Evolutionary conservation across 1,284 basidiomycete species (phyloP), one percentile per base, ranked within the genome.

Genomic region (Volvariella surrecta): DNA sequence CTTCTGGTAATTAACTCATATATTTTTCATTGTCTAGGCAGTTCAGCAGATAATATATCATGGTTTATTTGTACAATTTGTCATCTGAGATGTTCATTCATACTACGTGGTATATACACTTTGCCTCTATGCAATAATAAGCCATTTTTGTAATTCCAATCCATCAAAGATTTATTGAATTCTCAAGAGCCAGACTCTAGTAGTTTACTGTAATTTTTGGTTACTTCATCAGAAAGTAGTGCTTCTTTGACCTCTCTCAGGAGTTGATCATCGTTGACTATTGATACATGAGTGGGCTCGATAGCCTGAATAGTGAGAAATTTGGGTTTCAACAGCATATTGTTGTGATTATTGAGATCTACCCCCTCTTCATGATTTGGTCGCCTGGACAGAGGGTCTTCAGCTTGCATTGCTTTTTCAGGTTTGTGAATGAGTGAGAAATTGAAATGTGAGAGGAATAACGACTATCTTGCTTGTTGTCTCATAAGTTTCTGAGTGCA

Each of bases 371-470:
- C 48, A 51, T 66, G 62, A 39, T 70, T 67, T 11, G 55, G 42
- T 19, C 60, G 37, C n/a, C 60, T 38, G 0, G 67, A 72, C 1
- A 77, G 54, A 0, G 63, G 53, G 47, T 76, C 68, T 0, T 67
- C 50, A 21, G 60, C 57, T 0, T 45, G 46, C 32, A 61, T 63
- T 3, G 47, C 22, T 9, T 50, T 51, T 0, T 72, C 69, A 0
- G 69, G 64, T 3, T 56, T 51, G 45, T 73, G 68, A 0, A 53
- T 37, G 1, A 76, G 54, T 0, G 40, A 44, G 47, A 67, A 68
- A 34, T 68, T 45, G 48, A 59, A 72, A 3, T 60, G 34, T 0
- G 58, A 39, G 0, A 76, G 50, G 15, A 55, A 41, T 0, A 60
- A 43, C 0, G 51, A 50, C 73, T 69, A 77, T 1, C 64, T 46